These are phyloP conservation scores for Croton setiger DNA, from an alignment of 441 rosid genomes.

Conservation along the genomic window DNA sequence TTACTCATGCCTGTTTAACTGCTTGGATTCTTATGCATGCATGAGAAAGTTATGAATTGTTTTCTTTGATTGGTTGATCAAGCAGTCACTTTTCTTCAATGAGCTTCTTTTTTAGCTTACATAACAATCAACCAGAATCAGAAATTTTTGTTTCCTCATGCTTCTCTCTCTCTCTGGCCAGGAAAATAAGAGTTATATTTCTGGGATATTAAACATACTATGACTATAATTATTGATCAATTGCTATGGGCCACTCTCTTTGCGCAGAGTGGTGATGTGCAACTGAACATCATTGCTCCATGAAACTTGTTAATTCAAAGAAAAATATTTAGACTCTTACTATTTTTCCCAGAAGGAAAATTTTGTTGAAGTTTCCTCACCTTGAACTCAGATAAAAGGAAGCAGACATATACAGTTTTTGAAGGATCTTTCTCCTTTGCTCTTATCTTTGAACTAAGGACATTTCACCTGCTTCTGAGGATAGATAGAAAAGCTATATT, in stretches of 20 bases:
- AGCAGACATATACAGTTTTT: background rate
- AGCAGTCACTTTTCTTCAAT: background rate
- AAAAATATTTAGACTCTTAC: background rate
- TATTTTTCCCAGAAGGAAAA: background rate
- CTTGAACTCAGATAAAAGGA: background rate
- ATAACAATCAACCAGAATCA: background rate
- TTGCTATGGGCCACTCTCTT: background rate
- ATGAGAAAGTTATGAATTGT: slow-evolving; percentile 5
- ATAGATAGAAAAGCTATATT: background rate
- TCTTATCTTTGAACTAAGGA: background rate
- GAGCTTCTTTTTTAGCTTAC: background rate
- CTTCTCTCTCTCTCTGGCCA: background rate
- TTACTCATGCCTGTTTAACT: background rate
- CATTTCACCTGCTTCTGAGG: background rate
- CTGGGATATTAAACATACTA: background rate
- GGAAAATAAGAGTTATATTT: background rate
- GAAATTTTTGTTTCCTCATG: background rate
- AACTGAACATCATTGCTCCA: background rate
- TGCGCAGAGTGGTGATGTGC: background rate
- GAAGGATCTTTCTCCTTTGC: background rate
- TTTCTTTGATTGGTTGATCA: background rate
- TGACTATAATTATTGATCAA: background rate
- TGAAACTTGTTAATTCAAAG: background rate
- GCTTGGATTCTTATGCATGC: slow-evolving; percentile 1
- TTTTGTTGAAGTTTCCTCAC: background rate